Evolutionary conservation across 2,329 filamentous ascomycete genomes (phyloP), one percentile per base, ranked within the genome.

Genomic region (Fusarium verrucosum): DNA sequence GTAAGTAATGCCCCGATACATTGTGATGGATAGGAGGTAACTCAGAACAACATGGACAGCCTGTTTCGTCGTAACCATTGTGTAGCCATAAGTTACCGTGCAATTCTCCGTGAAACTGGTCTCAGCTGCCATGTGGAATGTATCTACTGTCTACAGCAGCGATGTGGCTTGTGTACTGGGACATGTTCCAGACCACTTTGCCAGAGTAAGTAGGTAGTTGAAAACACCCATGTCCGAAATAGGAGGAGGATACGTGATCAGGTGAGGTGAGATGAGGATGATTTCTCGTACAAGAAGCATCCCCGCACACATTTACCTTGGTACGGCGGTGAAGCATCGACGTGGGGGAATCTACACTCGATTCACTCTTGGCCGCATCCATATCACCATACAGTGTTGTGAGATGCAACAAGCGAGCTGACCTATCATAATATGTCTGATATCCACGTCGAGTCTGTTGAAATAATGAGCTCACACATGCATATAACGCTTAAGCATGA

Each of bases 361-460:
- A 46, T 55, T 49, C 25, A 40, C 57, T 42, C 25, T 40, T 45
- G 59, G 45, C 62, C 54, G 57, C 54, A 68, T 54, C 51, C 66
- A 70, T 70, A 65, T 65, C 64, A 70, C 61, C 50, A 25, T 52
- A 37, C 36, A 60, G 42, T 55, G 61, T 53, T 47, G 55, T 53
- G 52, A 55, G 26, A 54, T 57, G 63, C 68, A 70, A 30, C 14
- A 28, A 36, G 49, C 50, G 58, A 58, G 49, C 38, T 58, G 54
- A 22, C 50, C 50, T 68, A 44, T 62, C 33, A 50, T 36, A 46
- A 43, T 19, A 44, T 40, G 57, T 60, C 54, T 44, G 62, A 65
- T 54, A 51, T 45, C 56, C 20, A 44, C 8, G 33, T 50, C 45
- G 33, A 54, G 46, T 46, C 46, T 45, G 40, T 46, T 47, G 62